These are phyloP conservation scores for Cicer cuneatum DNA, from an alignment of 306 rosid species.

Conservation along the genomic window DNA sequence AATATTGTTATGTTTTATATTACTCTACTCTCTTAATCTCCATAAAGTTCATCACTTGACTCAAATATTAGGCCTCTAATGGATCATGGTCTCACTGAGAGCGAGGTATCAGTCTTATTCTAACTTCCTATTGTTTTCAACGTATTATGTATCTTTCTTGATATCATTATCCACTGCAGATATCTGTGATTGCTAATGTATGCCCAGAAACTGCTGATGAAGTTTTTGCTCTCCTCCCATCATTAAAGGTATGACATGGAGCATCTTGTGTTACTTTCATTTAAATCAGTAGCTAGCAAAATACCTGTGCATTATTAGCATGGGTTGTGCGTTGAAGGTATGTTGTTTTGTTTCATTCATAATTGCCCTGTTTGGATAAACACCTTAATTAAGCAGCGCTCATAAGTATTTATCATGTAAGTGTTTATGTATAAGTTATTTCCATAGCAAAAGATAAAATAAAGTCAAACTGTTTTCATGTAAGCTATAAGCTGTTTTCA, in stretches of 20 bases:
- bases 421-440: too few relatives aligned
- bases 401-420: too few relatives aligned
- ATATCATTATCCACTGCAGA: slow-evolving; percentile 58
- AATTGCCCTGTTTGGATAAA: too few relatives aligned
- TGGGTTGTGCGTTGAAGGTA: background rate
- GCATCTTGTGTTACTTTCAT: slow-evolving; percentile 19
- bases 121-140: slow-evolving; percentile 35
- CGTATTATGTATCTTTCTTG: slow-evolving; percentile 36
- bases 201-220: slow-evolving; percentile 81
- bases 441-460: too few relatives aligned
- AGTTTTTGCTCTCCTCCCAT: slow-evolving; percentile 80
- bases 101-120: slow-evolving; percentile 69
- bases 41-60: slow-evolving; percentile 63
- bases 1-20: slow-evolving; percentile 20
- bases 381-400: too few relatives aligned
- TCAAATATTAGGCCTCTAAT: slow-evolving; percentile 64
- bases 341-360: background rate
- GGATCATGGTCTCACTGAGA: slow-evolving; percentile 60
- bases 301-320: too few relatives aligned
- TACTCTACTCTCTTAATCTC: slow-evolving; percentile 12
- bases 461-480: too few relatives aligned
- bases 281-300: background rate
- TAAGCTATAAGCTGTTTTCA: too few relatives aligned
- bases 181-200: slow-evolving; percentile 78
- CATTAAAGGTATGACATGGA: slow-evolving; percentile 69